Evolutionary conservation across 192 early-diverging fungal species (phyloP).

Genomic region (Borealophlyctis nickersoniae): DNA sequence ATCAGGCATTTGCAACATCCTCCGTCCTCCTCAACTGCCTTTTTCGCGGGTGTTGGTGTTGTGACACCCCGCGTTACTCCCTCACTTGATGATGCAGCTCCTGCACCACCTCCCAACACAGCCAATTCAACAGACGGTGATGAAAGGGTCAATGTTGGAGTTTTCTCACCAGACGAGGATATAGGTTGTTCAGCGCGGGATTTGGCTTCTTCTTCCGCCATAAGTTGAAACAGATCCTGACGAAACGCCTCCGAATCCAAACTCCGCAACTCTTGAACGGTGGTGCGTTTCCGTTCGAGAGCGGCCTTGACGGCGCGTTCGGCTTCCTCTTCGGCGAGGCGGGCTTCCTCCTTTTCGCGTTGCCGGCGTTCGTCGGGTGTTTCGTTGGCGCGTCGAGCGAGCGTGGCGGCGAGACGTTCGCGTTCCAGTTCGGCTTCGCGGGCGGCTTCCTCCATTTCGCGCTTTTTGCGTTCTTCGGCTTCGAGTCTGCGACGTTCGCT

Average conservation of each 20-base stretch:
- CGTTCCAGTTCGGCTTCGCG: constrained; percentile 18
- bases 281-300: constrained; percentile 16
- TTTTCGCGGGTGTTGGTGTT: too few relatives aligned
- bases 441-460: constrained; percentile 22
- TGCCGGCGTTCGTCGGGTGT: constrained; percentile 3
- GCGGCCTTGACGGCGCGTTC: constrained; percentile 7
- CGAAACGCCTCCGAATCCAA: constrained; percentile 24
- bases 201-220: constrained; percentile 28
- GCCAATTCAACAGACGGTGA: too few relatives aligned
- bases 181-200: too few relatives aligned
- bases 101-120: too few relatives aligned
- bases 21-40: too few relatives aligned
- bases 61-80: too few relatives aligned
- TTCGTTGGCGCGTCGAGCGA: not conserved
- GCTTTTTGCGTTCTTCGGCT: constrained; percentile 15
- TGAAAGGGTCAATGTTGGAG: too few relatives aligned
- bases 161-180: too few relatives aligned
- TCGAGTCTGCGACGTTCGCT: not conserved
- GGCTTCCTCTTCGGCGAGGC: constrained; percentile 12
- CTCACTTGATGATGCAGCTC: too few relatives aligned
- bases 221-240: constrained; percentile 10
- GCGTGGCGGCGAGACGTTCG: not conserved
- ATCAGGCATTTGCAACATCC: too few relatives aligned
- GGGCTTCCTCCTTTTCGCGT: constrained; percentile 16
- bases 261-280: constrained; percentile 7